phyloP scores from a whole-genome alignment of 2,329 filamentous ascomycete species.

The Xylariaceae sp. region DNA sequence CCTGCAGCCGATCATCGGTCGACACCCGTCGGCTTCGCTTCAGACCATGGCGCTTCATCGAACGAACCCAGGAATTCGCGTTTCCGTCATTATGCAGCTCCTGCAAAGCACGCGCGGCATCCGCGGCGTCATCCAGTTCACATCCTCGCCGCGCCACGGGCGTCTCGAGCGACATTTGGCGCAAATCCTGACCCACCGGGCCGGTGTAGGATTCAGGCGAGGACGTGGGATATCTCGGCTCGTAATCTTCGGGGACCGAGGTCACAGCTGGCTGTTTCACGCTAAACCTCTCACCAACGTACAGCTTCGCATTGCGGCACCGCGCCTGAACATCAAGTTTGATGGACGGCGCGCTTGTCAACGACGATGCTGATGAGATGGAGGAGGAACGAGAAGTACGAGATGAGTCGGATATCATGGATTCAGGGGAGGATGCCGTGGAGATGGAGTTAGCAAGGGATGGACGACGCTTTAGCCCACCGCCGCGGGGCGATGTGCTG shows the following conservation, averaged over 20 bases:
- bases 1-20: conserved; percentile 56
- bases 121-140: conserved; percentile 46
- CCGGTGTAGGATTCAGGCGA: conserved; percentile 55
- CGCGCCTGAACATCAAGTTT: conserved; percentile 58
- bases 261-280: conserved; percentile 45
- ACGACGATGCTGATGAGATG: conserved; percentile 57
- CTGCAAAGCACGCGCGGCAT: conserved; percentile 55
- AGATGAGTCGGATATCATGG: conserved; percentile 60
- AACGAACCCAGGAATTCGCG: conserved; percentile 28
- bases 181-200: conserved; percentile 47
- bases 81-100: conserved; percentile 53
- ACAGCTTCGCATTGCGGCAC: conserved; percentile 56
- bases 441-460: conserved; percentile 60
- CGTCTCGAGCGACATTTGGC: conserved; percentile 45
- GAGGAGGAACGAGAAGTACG: conserved; percentile 60
- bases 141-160: conserved; percentile 42
- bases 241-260: conserved; percentile 53
- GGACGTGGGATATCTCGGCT: conserved; percentile 45
- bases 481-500: conserved; percentile 49
- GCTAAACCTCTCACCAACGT: conserved; percentile 48
- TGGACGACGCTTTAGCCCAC: conserved; percentile 50
- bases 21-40: conserved; percentile 59
- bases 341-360: conserved; percentile 55
- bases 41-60: conserved; percentile 37
- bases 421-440: conserved; percentile 60